Evolutionary conservation across 1,139 yeast genomes (phyloP).

Genomic region (Blastobotrys serpentis): DNA sequence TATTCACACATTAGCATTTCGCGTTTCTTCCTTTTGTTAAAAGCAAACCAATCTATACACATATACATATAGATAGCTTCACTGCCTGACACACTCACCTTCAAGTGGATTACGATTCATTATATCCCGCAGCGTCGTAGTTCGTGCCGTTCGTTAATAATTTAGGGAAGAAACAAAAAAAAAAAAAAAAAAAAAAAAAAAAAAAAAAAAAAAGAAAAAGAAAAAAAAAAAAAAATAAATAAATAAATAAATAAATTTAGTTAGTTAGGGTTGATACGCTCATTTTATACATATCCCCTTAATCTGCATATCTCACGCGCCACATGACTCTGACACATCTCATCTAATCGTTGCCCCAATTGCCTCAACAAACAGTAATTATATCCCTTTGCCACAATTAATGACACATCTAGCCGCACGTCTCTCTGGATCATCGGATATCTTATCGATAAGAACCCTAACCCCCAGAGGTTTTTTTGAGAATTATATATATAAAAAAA

Average conservation of each 20-base stretch:
- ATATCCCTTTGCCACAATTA: neutral
- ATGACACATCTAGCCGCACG: neutral
- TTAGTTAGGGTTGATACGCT: too few relatives aligned
- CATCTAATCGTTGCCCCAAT: neutral
- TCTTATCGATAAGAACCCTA: constrained; percentile 1
- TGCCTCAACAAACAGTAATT: neutral
- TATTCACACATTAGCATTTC: neutral
- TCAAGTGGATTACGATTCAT: constrained; percentile 7
- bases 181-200: neutral
- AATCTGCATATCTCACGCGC: neutral
- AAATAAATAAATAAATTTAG: neutral
- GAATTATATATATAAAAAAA: too few relatives aligned
- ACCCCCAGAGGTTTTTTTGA: neutral
- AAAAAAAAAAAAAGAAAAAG: neutral
- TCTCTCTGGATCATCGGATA: constrained; percentile 3
- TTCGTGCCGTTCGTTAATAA: neutral
- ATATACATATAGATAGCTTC: neutral
- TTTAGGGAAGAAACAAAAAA: neutral
- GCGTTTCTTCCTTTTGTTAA: too few relatives aligned
- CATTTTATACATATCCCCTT: neutral
- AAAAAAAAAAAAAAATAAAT: neutral
- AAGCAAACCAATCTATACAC: too few relatives aligned
- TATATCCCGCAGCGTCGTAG: neutral
- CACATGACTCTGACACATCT: neutral
- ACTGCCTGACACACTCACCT: neutral